Evolutionary conservation across 176 grass and related monocot genomes (phyloP).

Genomic region (Triticum turgidum): DNA sequence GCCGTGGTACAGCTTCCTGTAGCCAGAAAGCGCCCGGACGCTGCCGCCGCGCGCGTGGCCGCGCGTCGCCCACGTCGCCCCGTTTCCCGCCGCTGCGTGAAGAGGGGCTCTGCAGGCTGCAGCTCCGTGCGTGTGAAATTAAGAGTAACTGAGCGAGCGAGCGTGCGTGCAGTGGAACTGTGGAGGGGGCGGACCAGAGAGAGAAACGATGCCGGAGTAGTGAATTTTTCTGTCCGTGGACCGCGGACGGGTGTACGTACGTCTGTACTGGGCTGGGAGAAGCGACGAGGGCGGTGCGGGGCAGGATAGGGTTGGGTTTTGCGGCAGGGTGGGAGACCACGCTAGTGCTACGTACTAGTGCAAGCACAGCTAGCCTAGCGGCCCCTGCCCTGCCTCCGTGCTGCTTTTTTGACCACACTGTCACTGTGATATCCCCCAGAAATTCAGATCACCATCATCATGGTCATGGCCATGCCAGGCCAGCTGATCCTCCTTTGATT

Average conservation of each 20-base stretch:
- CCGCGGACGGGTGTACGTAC: neutral
- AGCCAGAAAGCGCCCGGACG: slow-evolving; percentile 26
- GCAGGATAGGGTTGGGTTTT: neutral
- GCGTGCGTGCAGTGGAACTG: no score
- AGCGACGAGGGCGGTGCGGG: no score
- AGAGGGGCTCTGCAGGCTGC: no score
- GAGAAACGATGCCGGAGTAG: neutral
- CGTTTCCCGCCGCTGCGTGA: neutral
- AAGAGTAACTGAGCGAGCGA: no score
- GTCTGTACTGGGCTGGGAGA: no score
- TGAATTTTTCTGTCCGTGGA: neutral
- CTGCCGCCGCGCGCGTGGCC: neutral
- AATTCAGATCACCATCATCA: neutral
- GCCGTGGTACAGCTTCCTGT: neutral
- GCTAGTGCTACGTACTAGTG: no score
- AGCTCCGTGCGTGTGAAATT: no score
- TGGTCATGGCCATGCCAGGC: neutral
- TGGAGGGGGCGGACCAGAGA: neutral
- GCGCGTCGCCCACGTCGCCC: neutral
- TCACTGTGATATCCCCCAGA: neutral
- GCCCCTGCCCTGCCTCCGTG: neutral
- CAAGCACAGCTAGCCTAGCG: neutral
- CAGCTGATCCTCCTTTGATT: neutral
- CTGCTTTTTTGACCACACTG: neutral
- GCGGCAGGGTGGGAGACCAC: neutral